A percentile compares a stretch with the other conserved stretches of the same genome.
These are phyloP conservation scores for Pulveroboletus sp. DNA, from an alignment of 768 basidiomycete genomes.

Conservation along the genomic window DNA sequence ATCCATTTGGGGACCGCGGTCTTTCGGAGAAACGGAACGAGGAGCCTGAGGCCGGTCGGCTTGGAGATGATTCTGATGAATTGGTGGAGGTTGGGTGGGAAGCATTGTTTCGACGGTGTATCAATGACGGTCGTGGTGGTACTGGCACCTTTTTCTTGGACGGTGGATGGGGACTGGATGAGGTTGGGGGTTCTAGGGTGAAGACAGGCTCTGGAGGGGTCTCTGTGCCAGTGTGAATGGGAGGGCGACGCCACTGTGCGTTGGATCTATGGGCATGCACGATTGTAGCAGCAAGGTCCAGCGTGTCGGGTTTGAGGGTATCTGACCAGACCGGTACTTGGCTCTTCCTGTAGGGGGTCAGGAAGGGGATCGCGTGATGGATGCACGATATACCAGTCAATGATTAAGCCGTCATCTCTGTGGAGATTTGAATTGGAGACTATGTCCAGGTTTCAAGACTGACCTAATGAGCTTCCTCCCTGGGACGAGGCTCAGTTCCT, in stretches of 20 bases:
- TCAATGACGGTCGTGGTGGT: slow-evolving; percentile 19
- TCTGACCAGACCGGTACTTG: slow-evolving; percentile 31
- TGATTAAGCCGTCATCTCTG: slow-evolving; percentile 28
- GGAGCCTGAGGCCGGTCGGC: background rate
- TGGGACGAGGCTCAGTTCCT: slow-evolving; percentile 18
- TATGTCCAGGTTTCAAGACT: slow-evolving; percentile 2
- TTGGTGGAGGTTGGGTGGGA: background rate
- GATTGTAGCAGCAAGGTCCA: slow-evolving; percentile 29
- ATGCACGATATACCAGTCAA: slow-evolving; percentile 26
- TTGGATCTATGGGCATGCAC: slow-evolving; percentile 25
- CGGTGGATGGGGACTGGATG: background rate
- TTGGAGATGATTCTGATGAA: too few species aligned
- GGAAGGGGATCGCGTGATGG: background rate
- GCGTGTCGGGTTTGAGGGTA: slow-evolving; percentile 23
- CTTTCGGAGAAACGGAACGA: background rate
- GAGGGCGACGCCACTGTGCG: slow-evolving; percentile 10
- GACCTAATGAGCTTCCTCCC: slow-evolving; percentile 29
- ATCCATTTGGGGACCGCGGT: slow-evolving; percentile 3
- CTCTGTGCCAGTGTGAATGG: background rate
- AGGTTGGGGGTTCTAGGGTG: background rate
- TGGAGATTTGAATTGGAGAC: background rate
- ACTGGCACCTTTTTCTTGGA: slow-evolving; percentile 14
- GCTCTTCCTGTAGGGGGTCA: slow-evolving; percentile 25
- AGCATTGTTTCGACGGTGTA: slow-evolving; percentile 5
- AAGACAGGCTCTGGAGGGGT: background rate